These are phyloP conservation scores for Fraxinus nigra DNA, from an alignment of 305 asterid species.

Conservation along the genomic window DNA sequence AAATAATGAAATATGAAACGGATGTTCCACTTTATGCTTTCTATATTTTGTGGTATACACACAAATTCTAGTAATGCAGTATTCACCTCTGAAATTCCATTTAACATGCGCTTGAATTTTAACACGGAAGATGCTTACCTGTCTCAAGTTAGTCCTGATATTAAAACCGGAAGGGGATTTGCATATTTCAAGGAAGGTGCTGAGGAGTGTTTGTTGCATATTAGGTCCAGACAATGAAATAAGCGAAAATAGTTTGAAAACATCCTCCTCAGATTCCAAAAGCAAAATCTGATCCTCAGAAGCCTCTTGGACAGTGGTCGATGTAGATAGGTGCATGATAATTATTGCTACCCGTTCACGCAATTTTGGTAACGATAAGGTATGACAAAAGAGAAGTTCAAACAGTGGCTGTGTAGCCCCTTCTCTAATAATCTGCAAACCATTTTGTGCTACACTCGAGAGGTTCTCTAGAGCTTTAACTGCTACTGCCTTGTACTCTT, in stretches of 20 bases:
- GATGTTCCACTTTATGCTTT: background rate
- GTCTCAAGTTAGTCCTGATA: conserved; percentile 38
- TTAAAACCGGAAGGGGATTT: conserved; percentile 35
- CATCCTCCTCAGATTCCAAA: conserved; percentile 37
- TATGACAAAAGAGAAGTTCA: conserved; percentile 44
- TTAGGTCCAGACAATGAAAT: conserved; percentile 31
- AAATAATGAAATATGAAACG: background rate
- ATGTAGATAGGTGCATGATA: conserved; percentile 37
- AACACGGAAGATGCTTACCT: conserved; percentile 17
- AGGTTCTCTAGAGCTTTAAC: conserved; percentile 41
- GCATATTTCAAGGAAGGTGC: conserved; percentile 40
- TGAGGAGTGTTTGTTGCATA: conserved; percentile 37
- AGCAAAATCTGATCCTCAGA: conserved; percentile 25
- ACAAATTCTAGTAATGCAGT: background rate
- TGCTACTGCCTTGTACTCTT: conserved; percentile 30
- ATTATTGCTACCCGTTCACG: conserved; percentile 39
- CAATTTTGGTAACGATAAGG: conserved; percentile 25
- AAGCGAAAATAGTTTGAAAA: conserved; percentile 46
- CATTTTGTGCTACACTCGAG: conserved; percentile 37
- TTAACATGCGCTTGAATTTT: background rate
- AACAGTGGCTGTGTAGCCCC: conserved; percentile 44
- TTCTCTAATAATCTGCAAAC: conserved; percentile 36
- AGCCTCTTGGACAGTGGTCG: conserved; percentile 32
- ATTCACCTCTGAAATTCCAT: background rate
- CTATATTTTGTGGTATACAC: background rate